Evolutionary conservation across 2,329 filamentous ascomycete species (phyloP), one percentile per base, ranked within the genome.

Genomic region (Teratosphaeria viscida): DNA sequence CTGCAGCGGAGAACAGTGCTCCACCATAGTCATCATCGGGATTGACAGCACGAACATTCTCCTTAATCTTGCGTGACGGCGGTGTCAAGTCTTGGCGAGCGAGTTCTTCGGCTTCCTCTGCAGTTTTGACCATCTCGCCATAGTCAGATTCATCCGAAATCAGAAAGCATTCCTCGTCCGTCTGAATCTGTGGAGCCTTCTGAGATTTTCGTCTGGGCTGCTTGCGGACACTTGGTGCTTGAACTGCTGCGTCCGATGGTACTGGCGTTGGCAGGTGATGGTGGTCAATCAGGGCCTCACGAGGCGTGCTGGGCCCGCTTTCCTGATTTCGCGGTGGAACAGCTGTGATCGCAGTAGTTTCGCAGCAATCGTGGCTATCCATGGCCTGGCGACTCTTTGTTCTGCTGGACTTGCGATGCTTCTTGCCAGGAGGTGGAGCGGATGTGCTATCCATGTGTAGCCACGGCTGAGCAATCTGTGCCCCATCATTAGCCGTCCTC

Each of bases 21-120:
- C 69, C 68, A 19, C 64, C 67, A 54, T 71, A 71, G 58, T 70
- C 67, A 37, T 71, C 68, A 43, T 70, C 52, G 29, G 65, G 59
- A 35, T 68, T 63, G 16, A 70, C 68, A 8, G 67, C 64, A 23
- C 68, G 67, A 19, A 67, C 60, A 55, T 71, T 71, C n/a, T 66
- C 64, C 57, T 65, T 70, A 14, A 61, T 59, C 11, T 56, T 61
- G 27, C 69, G 68, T n/a, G 62, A 52, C 5, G 65, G 62, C 39
- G 64, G 65, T 19, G 65, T 66, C 7, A 52, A 52, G 3, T 35
- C 35, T 61, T 52, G 35, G 3, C n/a, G 52, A 27, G 54, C 32
- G 5, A 43, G n/a, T 7, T 61, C 57, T 23, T 66, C 63, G 23
- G 57, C 54, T 34, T 57, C 56, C 2, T 61, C 57, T 8, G 59